Evolutionary conservation across 2,329 filamentous ascomycete genomes (phyloP).

Genomic region (Pseudogymnoascus sp.): DNA sequence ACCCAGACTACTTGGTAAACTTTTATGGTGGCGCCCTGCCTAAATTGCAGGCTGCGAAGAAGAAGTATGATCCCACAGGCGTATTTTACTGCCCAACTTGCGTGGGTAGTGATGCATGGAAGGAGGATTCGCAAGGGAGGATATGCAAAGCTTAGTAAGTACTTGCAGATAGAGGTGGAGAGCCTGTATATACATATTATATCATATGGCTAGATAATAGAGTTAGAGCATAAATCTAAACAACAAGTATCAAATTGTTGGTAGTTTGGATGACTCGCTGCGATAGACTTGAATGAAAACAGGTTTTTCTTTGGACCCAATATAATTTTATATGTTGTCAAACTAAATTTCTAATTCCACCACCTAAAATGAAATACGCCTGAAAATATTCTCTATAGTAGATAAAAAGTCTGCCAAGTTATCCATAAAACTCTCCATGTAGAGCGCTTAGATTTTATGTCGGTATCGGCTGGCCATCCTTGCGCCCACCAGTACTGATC

Average conservation of each 20-base stretch:
- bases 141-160: not conserved
- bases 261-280: not conserved
- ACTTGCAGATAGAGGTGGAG: not conserved
- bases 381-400: not conserved
- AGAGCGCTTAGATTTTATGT: not conserved
- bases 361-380: not conserved
- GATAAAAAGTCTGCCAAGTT: no score
- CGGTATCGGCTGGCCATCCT: not conserved
- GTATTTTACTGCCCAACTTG: constrained; percentile 34
- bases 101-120: constrained; percentile 31
- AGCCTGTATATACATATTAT: not conserved
- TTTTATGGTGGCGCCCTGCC: constrained; percentile 32
- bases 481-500: not conserved
- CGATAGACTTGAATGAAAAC: not conserved
- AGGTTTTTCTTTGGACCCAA: not conserved
- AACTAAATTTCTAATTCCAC: not conserved
- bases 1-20: constrained; percentile 26
- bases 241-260: not conserved
- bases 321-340: not conserved
- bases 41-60: constrained; percentile 28
- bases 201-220: not conserved
- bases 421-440: no score
- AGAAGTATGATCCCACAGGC: constrained; percentile 27
- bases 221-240: not conserved
- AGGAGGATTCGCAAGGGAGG: not conserved